Conservation (phyloP, 202 grass and related monocot species). For the Dendrocalamus latiflorus region DNA sequence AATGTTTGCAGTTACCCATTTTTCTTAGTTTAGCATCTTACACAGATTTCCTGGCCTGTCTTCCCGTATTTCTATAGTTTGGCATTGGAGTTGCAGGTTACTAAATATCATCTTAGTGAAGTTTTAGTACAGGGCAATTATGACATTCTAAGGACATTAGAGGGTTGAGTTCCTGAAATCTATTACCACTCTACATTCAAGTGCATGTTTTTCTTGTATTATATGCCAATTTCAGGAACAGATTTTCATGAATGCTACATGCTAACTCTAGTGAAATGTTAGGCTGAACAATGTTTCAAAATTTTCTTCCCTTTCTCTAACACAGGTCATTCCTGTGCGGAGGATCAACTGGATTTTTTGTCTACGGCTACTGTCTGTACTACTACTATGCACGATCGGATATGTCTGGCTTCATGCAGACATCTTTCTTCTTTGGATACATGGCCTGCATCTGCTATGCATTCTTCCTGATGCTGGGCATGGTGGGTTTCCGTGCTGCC, state of each 20-base stretch:
- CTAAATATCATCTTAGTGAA: background rate
- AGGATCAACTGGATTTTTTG: constrained; percentile 92
- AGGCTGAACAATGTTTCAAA: background rate
- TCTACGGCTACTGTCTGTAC: constrained; percentile 94
- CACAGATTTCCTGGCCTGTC: background rate
- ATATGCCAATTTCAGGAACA: background rate
- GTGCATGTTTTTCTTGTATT: background rate
- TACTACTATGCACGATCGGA: constrained; percentile 93
- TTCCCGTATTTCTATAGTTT: background rate
- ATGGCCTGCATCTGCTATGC: constrained; percentile 99
- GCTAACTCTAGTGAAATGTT: background rate
- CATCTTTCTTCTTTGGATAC: constrained; percentile 99
- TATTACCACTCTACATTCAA: background rate
- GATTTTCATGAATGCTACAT: background rate
- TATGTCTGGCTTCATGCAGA: constrained; percentile 99
- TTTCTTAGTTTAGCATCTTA: background rate
- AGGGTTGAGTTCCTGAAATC: background rate
- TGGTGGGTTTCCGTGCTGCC: constrained; percentile 87
- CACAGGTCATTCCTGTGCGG: constrained; percentile 87
- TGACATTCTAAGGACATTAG: background rate
- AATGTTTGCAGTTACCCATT: background rate
- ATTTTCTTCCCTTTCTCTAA: background rate
- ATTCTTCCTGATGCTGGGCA: constrained; percentile 94
- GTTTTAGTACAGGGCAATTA: background rate
- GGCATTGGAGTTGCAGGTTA: background rate